These are phyloP conservation scores for Candida easanensis DNA, from an alignment of 805 yeast species.

Conservation along the genomic window DNA sequence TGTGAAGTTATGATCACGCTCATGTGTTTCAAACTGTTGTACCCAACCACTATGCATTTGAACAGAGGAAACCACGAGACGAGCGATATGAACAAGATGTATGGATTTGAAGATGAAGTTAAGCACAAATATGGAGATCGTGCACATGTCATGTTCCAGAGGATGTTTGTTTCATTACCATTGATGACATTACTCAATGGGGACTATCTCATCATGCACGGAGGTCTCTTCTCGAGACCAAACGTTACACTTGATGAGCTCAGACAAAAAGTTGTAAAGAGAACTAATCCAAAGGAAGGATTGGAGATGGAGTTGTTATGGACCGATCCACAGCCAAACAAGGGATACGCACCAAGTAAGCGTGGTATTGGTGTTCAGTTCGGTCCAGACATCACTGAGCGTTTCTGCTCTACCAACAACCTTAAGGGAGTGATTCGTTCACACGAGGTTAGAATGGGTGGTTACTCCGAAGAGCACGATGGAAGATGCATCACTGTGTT, in stretches of 20 bases:
- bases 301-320: conserved; percentile 94
- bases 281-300: conserved; percentile 89
- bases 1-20: conserved; percentile 88
- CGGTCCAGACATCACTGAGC: conserved; percentile 90
- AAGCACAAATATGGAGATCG: conserved; percentile 82
- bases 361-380: conserved; percentile 96
- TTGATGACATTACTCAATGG: conserved; percentile 77
- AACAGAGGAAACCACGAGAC: conserved; percentile 98
- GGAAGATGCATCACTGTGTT: conserved; percentile 90
- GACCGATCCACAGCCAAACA: conserved; percentile 87
- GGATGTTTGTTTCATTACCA: conserved; percentile 83
- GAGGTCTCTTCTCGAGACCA: conserved; percentile 86
- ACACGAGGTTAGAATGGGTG: conserved; percentile 92
- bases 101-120: conserved; percentile 96
- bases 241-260: conserved; percentile 70
- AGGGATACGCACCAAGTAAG: conserved; percentile 84
- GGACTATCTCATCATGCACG: conserved; percentile 88
- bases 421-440: conserved; percentile 84
- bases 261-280: conserved; percentile 65
- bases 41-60: conserved; percentile 66
- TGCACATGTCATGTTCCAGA: conserved; percentile 78
- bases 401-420: conserved; percentile 69
- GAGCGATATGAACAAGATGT: conserved; percentile 92
- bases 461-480: conserved; percentile 84
- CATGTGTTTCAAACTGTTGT: conserved; percentile 72